These are phyloP conservation scores for Quercus glauca DNA, from an alignment of 306 rosid species.

Conservation along the genomic window DNA sequence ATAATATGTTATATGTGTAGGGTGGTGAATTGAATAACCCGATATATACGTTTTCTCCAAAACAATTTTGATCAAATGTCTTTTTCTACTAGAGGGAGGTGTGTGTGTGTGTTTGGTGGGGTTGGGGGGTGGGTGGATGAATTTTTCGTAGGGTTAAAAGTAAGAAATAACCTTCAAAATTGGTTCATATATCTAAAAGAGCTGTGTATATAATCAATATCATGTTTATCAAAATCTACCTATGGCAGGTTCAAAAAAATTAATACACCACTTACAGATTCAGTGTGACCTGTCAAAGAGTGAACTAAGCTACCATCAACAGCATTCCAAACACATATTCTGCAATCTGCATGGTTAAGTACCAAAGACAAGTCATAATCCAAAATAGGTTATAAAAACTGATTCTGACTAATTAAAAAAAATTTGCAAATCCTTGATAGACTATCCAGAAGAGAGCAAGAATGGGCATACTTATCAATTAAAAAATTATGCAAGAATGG, in stretches of 20 bases:
- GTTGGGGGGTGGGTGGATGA: not conserved
- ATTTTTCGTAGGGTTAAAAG: not conserved
- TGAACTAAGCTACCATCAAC: constrained; percentile 95
- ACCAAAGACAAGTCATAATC: constrained; percentile 23
- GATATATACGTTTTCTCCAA: no score
- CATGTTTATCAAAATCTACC: not conserved
- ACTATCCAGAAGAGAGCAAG: not conserved
- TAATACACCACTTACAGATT: constrained; percentile 49
- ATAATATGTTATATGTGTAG: no score
- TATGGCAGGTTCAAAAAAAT: not conserved
- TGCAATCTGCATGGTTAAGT: constrained; percentile 60
- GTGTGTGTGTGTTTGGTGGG: no score
- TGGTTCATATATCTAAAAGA: not conserved
- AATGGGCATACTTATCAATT: not conserved
- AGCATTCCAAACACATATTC: constrained; percentile 97
- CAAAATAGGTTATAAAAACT: not conserved
- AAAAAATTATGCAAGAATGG: not conserved
- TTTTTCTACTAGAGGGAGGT: no score
- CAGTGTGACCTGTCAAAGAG: constrained; percentile 86
- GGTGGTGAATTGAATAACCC: no score
- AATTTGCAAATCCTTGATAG: not conserved
- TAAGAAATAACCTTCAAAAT: not conserved
- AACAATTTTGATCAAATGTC: no score
- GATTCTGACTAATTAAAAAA: not conserved
- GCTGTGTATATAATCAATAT: not conserved